A percentile compares a stretch with the other conserved stretches of the same genome.
phyloP scores from a whole-genome alignment of 2,329 filamentous ascomycete genomes.

The Acrocalymma vagum region DNA sequence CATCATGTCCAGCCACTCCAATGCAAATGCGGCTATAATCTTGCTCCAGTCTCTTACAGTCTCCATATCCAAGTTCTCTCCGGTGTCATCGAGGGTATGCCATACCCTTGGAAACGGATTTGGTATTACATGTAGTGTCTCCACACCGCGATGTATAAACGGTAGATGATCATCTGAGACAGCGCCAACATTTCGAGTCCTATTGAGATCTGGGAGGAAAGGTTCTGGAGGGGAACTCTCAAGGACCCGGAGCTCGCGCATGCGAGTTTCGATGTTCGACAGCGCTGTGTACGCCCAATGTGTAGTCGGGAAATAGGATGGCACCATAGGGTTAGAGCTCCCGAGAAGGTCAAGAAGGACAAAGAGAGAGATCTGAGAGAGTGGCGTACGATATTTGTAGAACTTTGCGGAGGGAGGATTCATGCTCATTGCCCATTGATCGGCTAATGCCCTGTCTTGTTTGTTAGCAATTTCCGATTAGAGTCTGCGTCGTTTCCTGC shows the following conservation, averaged over 20 bases:
- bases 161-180: conserved; percentile 91
- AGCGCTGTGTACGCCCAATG: conserved; percentile 92
- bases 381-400: conserved; percentile 70
- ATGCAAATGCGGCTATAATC: conserved; percentile 82
- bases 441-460: conserved; percentile 69
- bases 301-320: conserved; percentile 87
- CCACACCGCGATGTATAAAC: conserved; percentile 86
- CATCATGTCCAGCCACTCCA: conserved; percentile 91
- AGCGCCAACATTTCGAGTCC: conserved; percentile 38
- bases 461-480: conserved; percentile 8
- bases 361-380: conserved; percentile 86
- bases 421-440: conserved; percentile 76
- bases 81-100: conserved; percentile 87
- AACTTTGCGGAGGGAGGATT: conserved; percentile 75
- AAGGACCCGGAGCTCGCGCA: conserved; percentile 73
- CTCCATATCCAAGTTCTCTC: conserved; percentile 79
- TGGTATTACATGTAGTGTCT: conserved; percentile 89
- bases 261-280: conserved; percentile 75
- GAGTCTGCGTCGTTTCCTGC: too few species aligned
- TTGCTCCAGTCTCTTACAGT: conserved; percentile 88
- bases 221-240: conserved; percentile 63
- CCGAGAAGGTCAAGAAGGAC: conserved; percentile 92
- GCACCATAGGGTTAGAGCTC: conserved; percentile 71
- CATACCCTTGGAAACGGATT: conserved; percentile 83
- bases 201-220: conserved; percentile 59